These are phyloP conservation scores for Cordyceps javanica DNA, from an alignment of 2,329 filamentous ascomycete species.

Conservation along the genomic window DNA sequence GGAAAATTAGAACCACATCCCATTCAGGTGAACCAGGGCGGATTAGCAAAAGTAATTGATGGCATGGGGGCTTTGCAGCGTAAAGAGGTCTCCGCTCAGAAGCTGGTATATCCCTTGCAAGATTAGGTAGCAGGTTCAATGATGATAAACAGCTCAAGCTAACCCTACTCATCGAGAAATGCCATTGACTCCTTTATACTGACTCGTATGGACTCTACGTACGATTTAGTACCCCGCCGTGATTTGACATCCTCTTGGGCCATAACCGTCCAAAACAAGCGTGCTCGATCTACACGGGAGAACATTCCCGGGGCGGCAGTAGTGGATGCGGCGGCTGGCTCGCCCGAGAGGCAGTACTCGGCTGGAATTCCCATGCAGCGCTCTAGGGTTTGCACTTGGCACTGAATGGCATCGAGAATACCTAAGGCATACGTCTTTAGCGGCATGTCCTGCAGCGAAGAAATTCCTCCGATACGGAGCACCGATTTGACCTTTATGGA, in stretches of 20 bases:
- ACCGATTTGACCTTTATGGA: slow-evolving; percentile 20
- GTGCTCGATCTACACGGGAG: slow-evolving; percentile 16
- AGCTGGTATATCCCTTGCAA: not conserved
- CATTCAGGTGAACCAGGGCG: not conserved
- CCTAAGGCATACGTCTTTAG: slow-evolving; percentile 18
- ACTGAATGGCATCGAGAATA: slow-evolving; percentile 18
- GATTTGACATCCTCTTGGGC: slow-evolving; percentile 16
- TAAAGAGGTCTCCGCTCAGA: not conserved
- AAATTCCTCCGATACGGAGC: slow-evolving; percentile 19
- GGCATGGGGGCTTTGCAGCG: not conserved
- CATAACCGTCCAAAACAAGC: slow-evolving; percentile 17
- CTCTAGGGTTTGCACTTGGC: slow-evolving; percentile 18
- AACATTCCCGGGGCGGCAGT: slow-evolving; percentile 12
- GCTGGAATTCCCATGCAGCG: slow-evolving; percentile 18
- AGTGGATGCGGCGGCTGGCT: slow-evolving; percentile 12
- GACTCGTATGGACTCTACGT: not conserved
- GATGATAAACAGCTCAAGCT: not conserved
- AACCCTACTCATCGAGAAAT: not conserved
- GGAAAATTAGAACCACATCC: not conserved
- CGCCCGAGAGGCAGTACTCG: slow-evolving; percentile 18
- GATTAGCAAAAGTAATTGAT: not conserved
- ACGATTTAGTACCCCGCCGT: not conserved
- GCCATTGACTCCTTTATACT: not conserved
- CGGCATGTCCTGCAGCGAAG: slow-evolving; percentile 20
- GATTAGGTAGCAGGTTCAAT: not conserved